Percentiles rank a stretch among this genome's conserved stretches.
Conservation (phyloP, 306 rosid genomes). For the Dryas alaskensis region DNA sequence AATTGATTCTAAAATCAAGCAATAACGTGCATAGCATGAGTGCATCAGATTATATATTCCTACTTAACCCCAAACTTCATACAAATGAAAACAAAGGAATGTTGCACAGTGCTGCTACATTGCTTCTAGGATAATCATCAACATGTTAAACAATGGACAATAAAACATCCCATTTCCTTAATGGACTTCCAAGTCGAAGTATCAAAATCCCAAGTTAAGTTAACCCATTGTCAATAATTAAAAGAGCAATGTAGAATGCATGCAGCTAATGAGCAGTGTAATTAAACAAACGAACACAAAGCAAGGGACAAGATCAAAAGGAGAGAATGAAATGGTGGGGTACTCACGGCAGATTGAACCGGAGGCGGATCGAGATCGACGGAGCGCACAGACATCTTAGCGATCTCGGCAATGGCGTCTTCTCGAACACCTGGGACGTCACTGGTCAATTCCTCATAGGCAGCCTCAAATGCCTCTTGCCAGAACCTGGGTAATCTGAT, state of each 20-base stretch:
- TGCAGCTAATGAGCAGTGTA: neutral
- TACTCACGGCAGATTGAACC: constrained; percentile 70
- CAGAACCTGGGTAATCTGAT: constrained; percentile 87
- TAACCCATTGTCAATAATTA: neutral
- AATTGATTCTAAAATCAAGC: neutral
- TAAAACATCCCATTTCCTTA: neutral
- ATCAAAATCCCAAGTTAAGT: neutral
- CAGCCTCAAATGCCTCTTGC: constrained; percentile 97
- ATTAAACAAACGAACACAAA: too few species aligned
- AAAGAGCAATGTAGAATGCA: neutral
- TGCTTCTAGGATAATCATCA: neutral
- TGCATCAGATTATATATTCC: neutral
- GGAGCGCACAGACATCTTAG: constrained; percentile 88
- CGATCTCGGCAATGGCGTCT: constrained; percentile 79
- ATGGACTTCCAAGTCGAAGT: neutral
- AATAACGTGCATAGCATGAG: neutral
- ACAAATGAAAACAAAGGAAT: neutral
- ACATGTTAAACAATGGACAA: neutral
- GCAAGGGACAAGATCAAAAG: too few species aligned
- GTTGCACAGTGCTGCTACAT: neutral
- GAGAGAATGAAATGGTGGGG: neutral
- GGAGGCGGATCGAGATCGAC: constrained; percentile 73
- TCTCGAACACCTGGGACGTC: constrained; percentile 75
- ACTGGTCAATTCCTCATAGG: constrained; percentile 83
- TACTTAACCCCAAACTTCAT: neutral